Conservation (phyloP, 352 stramenopile species). For the Phytophthora citricola region DNA sequence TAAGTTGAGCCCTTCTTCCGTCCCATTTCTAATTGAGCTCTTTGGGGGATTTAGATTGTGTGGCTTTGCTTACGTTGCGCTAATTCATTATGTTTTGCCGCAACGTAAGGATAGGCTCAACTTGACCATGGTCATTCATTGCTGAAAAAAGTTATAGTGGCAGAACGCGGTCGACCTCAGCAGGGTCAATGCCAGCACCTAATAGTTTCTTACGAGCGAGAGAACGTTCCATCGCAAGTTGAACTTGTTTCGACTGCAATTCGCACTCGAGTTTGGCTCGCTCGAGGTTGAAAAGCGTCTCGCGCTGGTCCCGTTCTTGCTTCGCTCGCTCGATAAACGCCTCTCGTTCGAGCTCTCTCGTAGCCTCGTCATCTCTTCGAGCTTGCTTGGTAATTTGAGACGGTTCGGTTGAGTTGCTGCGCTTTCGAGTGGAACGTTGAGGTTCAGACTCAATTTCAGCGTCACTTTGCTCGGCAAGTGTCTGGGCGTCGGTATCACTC, state of each 20-base stretch:
- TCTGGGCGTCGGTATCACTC: conserved; percentile 2
- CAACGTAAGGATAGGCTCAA: conserved; percentile 5
- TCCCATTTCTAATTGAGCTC: conserved; percentile 4
- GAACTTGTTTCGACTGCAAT: conserved; percentile 47
- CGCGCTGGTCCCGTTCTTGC: conserved; percentile 44
- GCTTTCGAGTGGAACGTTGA: conserved; percentile 11
- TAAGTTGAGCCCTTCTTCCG: conserved; percentile 13
- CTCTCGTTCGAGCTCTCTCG: conserved; percentile 26
- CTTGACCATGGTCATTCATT: conserved; percentile 3
- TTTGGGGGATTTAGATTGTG: neutral
- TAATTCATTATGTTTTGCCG: neutral
- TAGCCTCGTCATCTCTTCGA: conserved; percentile 4
- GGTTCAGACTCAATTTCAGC: conserved; percentile 1
- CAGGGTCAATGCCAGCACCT: conserved; percentile 41
- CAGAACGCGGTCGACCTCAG: conserved; percentile 55
- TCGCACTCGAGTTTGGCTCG: conserved; percentile 52
- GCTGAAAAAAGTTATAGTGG: conserved; percentile 28
- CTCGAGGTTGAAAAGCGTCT: conserved; percentile 55
- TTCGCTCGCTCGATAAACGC: conserved; percentile 29
- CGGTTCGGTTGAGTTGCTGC: neutral
- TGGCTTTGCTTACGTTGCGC: neutral
- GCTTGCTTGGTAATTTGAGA: conserved; percentile 13
- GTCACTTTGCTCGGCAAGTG: neutral
- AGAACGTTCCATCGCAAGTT: conserved; percentile 46
- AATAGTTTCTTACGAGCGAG: conserved; percentile 58